Percentiles rank a stretch among this genome's conserved stretches.
Evolutionary conservation across 2,329 filamentous ascomycete species (phyloP).

Genomic region (Xylaria sp.): DNA sequence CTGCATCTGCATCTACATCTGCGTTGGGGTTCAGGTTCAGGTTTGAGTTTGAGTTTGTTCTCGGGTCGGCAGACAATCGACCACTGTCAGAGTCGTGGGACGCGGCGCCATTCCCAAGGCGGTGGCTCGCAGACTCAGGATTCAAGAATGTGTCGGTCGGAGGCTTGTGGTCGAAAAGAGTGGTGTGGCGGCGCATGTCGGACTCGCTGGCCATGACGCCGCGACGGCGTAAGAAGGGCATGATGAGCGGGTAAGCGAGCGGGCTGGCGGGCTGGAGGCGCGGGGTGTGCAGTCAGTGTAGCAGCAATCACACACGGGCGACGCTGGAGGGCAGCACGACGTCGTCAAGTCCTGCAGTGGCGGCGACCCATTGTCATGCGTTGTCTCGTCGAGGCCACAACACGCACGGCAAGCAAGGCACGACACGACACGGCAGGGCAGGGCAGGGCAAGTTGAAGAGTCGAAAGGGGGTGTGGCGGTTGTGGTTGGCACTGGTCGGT

Average conservation of each 20-base stretch:
- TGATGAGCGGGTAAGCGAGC: conserved; percentile 43
- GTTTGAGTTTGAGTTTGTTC: neutral
- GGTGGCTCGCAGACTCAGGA: conserved; percentile 35
- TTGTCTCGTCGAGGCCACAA: conserved; percentile 32
- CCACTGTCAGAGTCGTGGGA: conserved; percentile 36
- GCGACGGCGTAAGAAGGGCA: conserved; percentile 72
- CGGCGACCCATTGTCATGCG: conserved; percentile 46
- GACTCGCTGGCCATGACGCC: conserved; percentile 69
- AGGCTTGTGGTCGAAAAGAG: conserved; percentile 49
- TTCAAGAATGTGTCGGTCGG: conserved; percentile 40
- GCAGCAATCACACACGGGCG: conserved; percentile 35
- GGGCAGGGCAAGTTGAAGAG: neutral
- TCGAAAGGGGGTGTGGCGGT: conserved; percentile 26
- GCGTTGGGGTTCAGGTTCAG: neutral
- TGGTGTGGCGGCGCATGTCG: conserved; percentile 66
- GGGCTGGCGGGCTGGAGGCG: conserved; percentile 14
- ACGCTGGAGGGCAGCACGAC: conserved; percentile 44
- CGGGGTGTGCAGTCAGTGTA: conserved; percentile 32
- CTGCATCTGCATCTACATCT: conserved; percentile 16
- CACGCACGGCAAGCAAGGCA: conserved; percentile 22
- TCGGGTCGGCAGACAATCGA: conserved; percentile 41
- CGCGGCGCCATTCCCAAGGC: conserved; percentile 32
- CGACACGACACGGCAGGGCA: conserved; percentile 8
- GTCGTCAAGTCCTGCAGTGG: conserved; percentile 46
- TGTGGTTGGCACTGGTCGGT: too few species aligned